Evolutionary conservation across 1,284 basidiomycete species (phyloP).

Genomic region (Serendipita sp.): DNA sequence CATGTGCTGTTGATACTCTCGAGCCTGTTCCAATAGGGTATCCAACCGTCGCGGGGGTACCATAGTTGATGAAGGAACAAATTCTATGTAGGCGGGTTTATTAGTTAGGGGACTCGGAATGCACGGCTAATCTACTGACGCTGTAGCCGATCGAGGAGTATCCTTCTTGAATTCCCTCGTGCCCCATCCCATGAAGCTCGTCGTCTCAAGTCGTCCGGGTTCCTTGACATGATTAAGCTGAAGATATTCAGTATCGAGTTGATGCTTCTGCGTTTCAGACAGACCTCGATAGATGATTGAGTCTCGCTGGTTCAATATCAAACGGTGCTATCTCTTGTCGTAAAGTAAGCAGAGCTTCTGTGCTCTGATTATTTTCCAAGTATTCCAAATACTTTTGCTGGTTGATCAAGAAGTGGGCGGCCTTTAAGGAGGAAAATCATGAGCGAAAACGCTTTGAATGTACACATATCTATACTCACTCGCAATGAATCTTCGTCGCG

Average conservation of each 20-base stretch:
- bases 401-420: slow-evolving; percentile 75
- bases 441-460: slow-evolving; percentile 10
- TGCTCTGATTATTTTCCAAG: slow-evolving; percentile 72
- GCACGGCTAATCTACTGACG: slow-evolving; percentile 32
- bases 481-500: slow-evolving; percentile 47
- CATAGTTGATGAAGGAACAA: slow-evolving; percentile 83
- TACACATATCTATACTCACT: slow-evolving; percentile 29
- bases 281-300: slow-evolving; percentile 77
- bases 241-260: background rate
- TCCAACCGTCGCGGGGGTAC: slow-evolving; percentile 81
- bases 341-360: slow-evolving; percentile 72
- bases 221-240: slow-evolving; percentile 82
- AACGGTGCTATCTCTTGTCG: slow-evolving; percentile 77
- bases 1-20: slow-evolving; percentile 58
- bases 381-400: slow-evolving; percentile 94
- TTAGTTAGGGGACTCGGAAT: background rate
- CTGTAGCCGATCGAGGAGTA: slow-evolving; percentile 70
- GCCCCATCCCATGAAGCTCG: slow-evolving; percentile 85
- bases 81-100: slow-evolving; percentile 34
- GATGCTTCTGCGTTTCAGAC: slow-evolving; percentile 14
- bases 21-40: slow-evolving; percentile 77
- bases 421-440: slow-evolving; percentile 29
- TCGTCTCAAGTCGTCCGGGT: slow-evolving; percentile 68
- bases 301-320: slow-evolving; percentile 58
- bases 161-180: slow-evolving; percentile 59